Evolutionary conservation across 1,284 basidiomycete genomes (phyloP), one percentile per base, ranked within the genome.

Genomic region (Trichosporon asahii): DNA sequence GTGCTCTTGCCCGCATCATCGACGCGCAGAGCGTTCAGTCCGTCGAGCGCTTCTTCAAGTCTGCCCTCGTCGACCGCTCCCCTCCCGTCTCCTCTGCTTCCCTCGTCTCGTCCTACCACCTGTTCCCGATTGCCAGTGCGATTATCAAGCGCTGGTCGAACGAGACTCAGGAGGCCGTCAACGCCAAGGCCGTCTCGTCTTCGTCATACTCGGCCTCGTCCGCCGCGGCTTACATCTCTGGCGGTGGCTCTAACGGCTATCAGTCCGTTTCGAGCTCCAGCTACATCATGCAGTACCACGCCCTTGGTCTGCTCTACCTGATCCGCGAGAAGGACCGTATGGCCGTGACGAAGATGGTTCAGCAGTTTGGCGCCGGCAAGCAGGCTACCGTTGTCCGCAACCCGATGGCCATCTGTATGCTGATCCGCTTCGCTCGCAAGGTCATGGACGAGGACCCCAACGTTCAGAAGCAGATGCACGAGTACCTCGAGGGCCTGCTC

Each of bases 321-420:
- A 98, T 99, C 77, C 90, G 97, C 57, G 94, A 97, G 81, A 94
- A 97, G 81, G 97, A 99, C 85, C 87, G 97, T 75, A 99, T 99
- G 95, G 97, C 97, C 1, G 89, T 99, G 67, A 98, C 94, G 60
- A 99, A 99, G 86, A 95, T 99, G 91, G 95, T 99, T 66, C 97
- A 99, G 84, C 96, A 98, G 82, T 88, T 95, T 44, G 93, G 93
- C 53, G 93, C 93, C 0, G 80, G 80, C 53, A 86, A 85, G 72
- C 94, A 94, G 81, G 91, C 91, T 65, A 90, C 90, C 18, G 89
- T 91, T 23, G 84, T 99, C 73, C 93, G 95, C 85, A 99, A 95
- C 81, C 90, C 97, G 3, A 95, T 96, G 91, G 95, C 97, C n/a
- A 86, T 99, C 65, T 99, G 95, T 84, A 98, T 99, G 96, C 88